phyloP scores from a whole-genome alignment of 768 basidiomycete species.

The Pisolithus albus region DNA sequence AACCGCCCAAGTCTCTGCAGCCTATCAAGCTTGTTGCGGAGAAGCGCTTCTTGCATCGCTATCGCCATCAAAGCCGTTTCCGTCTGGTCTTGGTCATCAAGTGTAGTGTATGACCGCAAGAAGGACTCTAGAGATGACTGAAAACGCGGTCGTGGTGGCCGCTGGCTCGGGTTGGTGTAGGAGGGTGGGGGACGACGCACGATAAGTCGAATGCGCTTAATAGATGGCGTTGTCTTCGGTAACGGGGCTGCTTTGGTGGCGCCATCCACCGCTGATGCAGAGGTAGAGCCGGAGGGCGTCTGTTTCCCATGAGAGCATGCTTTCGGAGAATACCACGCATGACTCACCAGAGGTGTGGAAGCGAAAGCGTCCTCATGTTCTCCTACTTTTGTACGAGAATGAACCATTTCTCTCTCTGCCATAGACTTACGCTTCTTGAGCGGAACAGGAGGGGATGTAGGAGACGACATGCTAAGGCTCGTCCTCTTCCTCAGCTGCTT shows the following conservation, averaged over 20 bases:
- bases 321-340: too few relatives aligned
- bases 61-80: conserved; percentile 30
- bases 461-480: conserved; percentile 14
- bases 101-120: conserved; percentile 54
- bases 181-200: conserved; percentile 57
- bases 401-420: background rate
- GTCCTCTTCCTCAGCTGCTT: conserved; percentile 21
- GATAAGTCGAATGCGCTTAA: conserved; percentile 60
- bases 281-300: background rate
- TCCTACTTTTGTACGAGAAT: conserved; percentile 14
- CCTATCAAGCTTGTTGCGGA: conserved; percentile 37
- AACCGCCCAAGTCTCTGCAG: conserved; percentile 45
- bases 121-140: conserved; percentile 49
- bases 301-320: background rate
- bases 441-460: conserved; percentile 13
- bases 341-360: background rate
- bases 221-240: conserved; percentile 15
- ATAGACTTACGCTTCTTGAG: conserved; percentile 24
- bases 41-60: conserved; percentile 37
- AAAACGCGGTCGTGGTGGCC: conserved; percentile 46
- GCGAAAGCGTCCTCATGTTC: conserved; percentile 9
- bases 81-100: conserved; percentile 46
- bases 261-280: background rate
- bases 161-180: conserved; percentile 63
- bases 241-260: background rate